Evolutionary conservation across 495 filamentous ascomycete genomes (phyloP).

Genomic region (Lophiotrema nucula): DNA sequence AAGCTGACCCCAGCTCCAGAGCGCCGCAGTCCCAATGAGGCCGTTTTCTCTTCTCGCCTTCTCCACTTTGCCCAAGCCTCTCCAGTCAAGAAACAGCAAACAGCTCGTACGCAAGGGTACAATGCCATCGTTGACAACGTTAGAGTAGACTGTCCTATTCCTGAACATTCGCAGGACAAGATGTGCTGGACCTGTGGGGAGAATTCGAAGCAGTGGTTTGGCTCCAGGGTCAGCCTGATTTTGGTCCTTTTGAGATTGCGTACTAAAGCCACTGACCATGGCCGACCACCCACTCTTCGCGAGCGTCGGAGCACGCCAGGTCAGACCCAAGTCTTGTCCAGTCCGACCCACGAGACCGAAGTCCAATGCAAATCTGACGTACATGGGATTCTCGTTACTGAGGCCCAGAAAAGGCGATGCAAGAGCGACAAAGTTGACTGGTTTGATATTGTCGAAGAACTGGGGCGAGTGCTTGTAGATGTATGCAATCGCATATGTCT

Average conservation of each 20-base stretch:
- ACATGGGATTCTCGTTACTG: constrained; percentile 95
- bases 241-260: constrained; percentile 59
- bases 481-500: constrained; percentile 95
- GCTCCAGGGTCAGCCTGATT: constrained; percentile 69
- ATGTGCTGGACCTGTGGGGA: constrained; percentile 92
- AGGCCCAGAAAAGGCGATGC: constrained; percentile 88
- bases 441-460: constrained; percentile 84
- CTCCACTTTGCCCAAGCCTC: constrained; percentile 85
- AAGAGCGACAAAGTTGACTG: constrained; percentile 90
- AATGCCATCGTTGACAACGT: constrained; percentile 98
- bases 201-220: constrained; percentile 85
- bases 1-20: constrained; percentile 92
- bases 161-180: constrained; percentile 80
- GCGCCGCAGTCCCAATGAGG: constrained; percentile 84
- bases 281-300: constrained; percentile 84
- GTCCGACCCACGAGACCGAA: constrained; percentile 93
- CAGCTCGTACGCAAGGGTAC: constrained; percentile 93
- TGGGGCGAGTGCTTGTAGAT: constrained; percentile 92
- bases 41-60: constrained; percentile 92
- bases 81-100: constrained; percentile 95
- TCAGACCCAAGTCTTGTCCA: constrained; percentile 90
- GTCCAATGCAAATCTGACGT: constrained; percentile 95
- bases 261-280: constrained; percentile 73
- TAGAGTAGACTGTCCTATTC: constrained; percentile 91
- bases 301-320: constrained; percentile 84